Base-by-base conservation (phyloP, 345 rosid genomes). In the Eucalyptus albens region DNA sequence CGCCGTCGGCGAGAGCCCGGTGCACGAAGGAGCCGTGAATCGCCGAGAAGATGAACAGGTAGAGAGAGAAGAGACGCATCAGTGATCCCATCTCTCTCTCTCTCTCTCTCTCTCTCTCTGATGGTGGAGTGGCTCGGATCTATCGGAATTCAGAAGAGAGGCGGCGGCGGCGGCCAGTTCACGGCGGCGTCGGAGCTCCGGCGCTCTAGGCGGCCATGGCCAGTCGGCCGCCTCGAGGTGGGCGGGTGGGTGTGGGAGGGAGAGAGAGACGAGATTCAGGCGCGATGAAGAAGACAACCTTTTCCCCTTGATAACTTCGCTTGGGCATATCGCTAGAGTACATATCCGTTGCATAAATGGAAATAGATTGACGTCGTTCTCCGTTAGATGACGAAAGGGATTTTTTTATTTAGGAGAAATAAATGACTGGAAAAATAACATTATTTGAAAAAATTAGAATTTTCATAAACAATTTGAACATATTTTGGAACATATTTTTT, bases 1-100 rank as follows among this genome's bases (percentile, higher is more conserved):
- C 98, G 89, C 95, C 95, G 86, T 95, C 96, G 9, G 97, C 97
- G 24, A 91, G 49, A 88, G 92, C 91, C 90, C 53, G 89, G 88
- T 29, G 89, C n/a, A 92, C 9, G 88, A 91, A 88, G 90, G 90
- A 37, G 87, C 14, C 83, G 33, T 37, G 60, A n/a, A 51, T 40
- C 81, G 29, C 87, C 4, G 91, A 77, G 67, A 90, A 89, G 69
- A 92, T 77, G 21, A 91, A 49, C 89, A 92, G 55, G 87, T 92
- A 90, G 27, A 92, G 90, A 86, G 93, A 83, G 86, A 86, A 62
- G 90, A 22, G 87, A 50, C 86, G 90, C 90, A 91, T 44, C 92
- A 13, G 27, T 21, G 88, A 13, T 8, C 80, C 7, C 90, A 89
- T 56, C 40, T 8, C 42, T n/a, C 40, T 67, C 80, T 16, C 80